phyloP scores from a whole-genome alignment of 371 early-diverging fungal genomes.

The Mortierella sp. region DNA sequence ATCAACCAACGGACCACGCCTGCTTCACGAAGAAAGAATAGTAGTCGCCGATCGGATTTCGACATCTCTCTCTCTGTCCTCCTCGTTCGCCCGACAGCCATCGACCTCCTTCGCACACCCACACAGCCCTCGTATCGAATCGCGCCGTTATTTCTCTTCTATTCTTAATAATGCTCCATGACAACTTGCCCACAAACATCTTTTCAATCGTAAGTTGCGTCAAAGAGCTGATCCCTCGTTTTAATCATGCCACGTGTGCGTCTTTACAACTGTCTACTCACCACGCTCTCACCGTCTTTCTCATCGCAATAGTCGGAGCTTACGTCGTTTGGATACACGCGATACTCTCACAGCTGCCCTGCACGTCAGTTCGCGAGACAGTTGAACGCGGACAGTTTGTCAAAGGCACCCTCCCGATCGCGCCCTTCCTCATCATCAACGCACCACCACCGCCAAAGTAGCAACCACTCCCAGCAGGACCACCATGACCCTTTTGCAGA shows the following conservation, averaged over 20 bases:
- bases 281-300: too few relatives aligned
- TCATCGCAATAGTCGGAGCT: conserved; percentile 41
- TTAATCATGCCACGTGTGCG: neutral
- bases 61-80: too few relatives aligned
- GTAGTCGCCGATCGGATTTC: too few relatives aligned
- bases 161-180: conserved; percentile 43
- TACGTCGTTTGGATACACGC: conserved; percentile 54
- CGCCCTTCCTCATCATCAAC: conserved; percentile 12
- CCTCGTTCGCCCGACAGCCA: conserved; percentile 7
- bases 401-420: conserved; percentile 23
- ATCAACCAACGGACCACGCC: too few relatives aligned
- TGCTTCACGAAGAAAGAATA: too few relatives aligned
- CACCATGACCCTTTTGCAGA: neutral
- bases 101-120: too few relatives aligned
- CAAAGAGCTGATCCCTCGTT: too few relatives aligned
- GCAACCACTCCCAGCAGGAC: neutral
- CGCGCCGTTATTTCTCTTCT: too few relatives aligned
- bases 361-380: conserved; percentile 40
- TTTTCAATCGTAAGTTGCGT: conserved; percentile 46
- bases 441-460: neutral
- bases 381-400: conserved; percentile 29
- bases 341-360: conserved; percentile 45
- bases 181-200: conserved; percentile 51
- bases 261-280: neutral
- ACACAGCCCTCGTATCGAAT: too few relatives aligned